Base-by-base conservation (phyloP, 768 basidiomycete species). In the Sarcomyxa edulis region DNA sequence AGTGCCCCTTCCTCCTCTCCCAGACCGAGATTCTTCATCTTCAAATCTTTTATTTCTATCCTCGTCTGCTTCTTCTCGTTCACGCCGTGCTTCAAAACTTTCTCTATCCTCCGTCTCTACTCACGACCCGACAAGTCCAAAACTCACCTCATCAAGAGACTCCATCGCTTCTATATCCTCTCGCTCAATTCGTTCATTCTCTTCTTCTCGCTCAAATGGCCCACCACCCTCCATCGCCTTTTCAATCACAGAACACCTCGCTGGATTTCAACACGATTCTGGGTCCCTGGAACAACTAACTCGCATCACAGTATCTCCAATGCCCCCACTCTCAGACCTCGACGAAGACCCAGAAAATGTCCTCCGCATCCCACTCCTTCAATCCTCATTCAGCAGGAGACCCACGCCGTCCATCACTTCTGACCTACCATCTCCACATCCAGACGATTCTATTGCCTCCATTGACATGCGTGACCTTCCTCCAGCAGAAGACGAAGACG, bases 1-100 rank as follows among this genome's bases (percentile, higher is more conserved):
- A 0, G 48, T 64, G 0, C 81, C 83, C 0, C 69, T 84, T 3
- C 83, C 84, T 0, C 80, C 84, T 3, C 48, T 84, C 2, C 84
- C 84, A 0, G 80, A 76, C 2, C 76, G n/a, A n/a, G n/a, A 76
- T 0, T 78, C 78, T 2, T 65, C 75, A 14, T 64, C 78, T 18
- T 66, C 77, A 2, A 64, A 68, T 21, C 59, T 68, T 25, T 61
- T 64, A 14, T 63, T 71, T 27, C 65, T 58, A 26, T 52, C 60
- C 19, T 52, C 61, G 25, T 48, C 53, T 40, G n/a, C n/a, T n/a
- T n/a, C n/a, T n/a, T n/a, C 42, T 6, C 40, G 47, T 38, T 48
- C 46, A 8, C 58, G 64, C 19, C 60, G 61, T 18, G 61, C 65
- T 11, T 54, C 58, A 6, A 45, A 55, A 11, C 54, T 56, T 28